Percentiles rank a stretch among this genome's conserved stretches.
Conservation (phyloP, 140 eudicot genomes). For the Bidens hawaiensis region DNA sequence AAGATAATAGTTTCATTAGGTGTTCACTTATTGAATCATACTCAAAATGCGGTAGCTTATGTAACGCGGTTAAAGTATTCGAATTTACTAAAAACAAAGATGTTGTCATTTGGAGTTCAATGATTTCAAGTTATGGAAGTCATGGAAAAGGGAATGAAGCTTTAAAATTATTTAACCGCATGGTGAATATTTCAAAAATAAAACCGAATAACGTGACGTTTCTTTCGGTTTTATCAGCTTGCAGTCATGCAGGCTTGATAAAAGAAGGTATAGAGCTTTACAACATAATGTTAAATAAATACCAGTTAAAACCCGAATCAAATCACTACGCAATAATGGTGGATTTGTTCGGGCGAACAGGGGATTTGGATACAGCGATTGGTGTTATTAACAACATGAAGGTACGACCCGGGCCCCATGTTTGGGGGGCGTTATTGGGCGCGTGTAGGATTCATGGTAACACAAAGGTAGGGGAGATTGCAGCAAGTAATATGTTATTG, state of each 20-base stretch:
- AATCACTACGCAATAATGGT: slow-evolving; percentile 66
- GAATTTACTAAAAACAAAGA: slow-evolving; percentile 34
- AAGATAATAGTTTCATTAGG: slow-evolving; percentile 29
- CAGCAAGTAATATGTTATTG: slow-evolving; percentile 33
- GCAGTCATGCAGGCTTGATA: slow-evolving; percentile 63
- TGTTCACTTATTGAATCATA: slow-evolving; percentile 65
- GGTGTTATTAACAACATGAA: slow-evolving; percentile 38
- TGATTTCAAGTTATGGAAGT: slow-evolving; percentile 60
- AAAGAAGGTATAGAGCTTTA: slow-evolving; percentile 54
- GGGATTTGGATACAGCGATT: slow-evolving; percentile 59
- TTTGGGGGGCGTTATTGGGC: slow-evolving; percentile 75
- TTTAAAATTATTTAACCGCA: slow-evolving; percentile 36
- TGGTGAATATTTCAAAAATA: slow-evolving; percentile 40
- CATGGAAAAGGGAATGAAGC: slow-evolving; percentile 61
- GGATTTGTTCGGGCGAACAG: slow-evolving; percentile 62
- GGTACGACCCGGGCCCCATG: slow-evolving; percentile 31
- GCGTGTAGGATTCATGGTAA: slow-evolving; percentile 57
- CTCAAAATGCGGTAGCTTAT: slow-evolving; percentile 71
- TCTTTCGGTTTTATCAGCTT: slow-evolving; percentile 55
- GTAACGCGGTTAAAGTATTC: slow-evolving; percentile 43
- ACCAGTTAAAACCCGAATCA: slow-evolving; percentile 46
- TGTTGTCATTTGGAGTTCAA: slow-evolving; percentile 64
- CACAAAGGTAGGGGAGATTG: slow-evolving; percentile 47
- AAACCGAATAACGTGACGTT: slow-evolving; percentile 51
- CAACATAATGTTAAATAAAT: slow-evolving; percentile 43